These are phyloP conservation scores for Eleusine coracana DNA, from an alignment of 176 grass and related monocot species.

Conservation along the genomic window DNA sequence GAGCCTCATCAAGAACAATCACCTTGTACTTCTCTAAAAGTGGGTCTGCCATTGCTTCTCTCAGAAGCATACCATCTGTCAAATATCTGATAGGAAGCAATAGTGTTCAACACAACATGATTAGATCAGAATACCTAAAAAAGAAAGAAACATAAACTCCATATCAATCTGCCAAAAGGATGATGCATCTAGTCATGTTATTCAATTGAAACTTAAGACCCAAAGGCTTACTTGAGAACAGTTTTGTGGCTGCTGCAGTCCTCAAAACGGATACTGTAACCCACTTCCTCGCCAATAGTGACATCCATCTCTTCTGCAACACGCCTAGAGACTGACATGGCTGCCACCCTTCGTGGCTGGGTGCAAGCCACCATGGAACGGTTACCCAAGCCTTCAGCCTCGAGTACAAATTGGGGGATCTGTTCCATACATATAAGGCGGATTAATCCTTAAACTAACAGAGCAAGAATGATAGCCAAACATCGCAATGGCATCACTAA, in stretches of 20 bases:
- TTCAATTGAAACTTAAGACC: constrained; percentile 30
- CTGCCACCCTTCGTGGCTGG: constrained; percentile 82
- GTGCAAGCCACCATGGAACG: constrained; percentile 89
- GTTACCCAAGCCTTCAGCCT: constrained; percentile 68
- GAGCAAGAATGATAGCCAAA: not conserved
- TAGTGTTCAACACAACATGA: constrained; percentile 76
- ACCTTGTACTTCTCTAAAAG: constrained; percentile 96
- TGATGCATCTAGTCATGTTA: constrained; percentile 43
- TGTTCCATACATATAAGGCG: constrained; percentile 35
- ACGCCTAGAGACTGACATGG: constrained; percentile 95
- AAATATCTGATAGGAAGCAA: constrained; percentile 98
- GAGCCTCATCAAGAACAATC: constrained; percentile 96
- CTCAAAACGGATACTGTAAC: constrained; percentile 97
- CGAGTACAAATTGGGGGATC: constrained; percentile 98
- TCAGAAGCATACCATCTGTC: constrained; percentile 99
- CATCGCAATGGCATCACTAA: not conserved
- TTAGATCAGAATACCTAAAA: constrained; percentile 77
- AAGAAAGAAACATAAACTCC: constrained; percentile 44
- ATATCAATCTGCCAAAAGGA: constrained; percentile 60
- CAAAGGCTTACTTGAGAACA: constrained; percentile 85
- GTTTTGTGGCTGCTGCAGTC: constrained; percentile 99
- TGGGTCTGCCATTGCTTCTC: constrained; percentile 99
- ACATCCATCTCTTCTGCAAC: constrained; percentile 99
- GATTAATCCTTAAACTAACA: constrained; percentile 18
- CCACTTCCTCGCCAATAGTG: constrained; percentile 93